These are phyloP conservation scores for Lentinus brumalis DNA, from an alignment of 768 basidiomycete species.

Conservation along the genomic window DNA sequence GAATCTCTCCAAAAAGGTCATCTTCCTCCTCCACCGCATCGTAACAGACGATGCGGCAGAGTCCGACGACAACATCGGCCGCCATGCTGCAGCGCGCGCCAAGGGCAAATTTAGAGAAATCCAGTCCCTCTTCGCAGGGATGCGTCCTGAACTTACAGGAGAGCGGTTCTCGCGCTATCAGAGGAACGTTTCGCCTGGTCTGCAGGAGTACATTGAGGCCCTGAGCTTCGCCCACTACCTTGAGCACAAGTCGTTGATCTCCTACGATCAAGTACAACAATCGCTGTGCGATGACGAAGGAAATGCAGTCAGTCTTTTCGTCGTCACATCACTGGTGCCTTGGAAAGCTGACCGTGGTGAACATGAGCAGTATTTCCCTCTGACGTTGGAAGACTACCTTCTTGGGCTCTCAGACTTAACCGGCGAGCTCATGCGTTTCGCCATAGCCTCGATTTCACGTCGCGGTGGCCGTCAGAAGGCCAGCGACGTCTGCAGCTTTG, in stretches of 20 bases:
- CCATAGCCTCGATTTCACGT: slow-evolving; percentile 78
- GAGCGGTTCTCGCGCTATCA: slow-evolving; percentile 81
- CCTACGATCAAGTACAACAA: slow-evolving; percentile 66
- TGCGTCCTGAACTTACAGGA: slow-evolving; percentile 63
- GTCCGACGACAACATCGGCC: slow-evolving; percentile 32
- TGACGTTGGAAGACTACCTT: slow-evolving; percentile 83
- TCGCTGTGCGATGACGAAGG: slow-evolving; percentile 64
- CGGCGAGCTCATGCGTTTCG: slow-evolving; percentile 95
- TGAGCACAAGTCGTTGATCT: slow-evolving; percentile 65
- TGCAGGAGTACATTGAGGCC: slow-evolving; percentile 97
- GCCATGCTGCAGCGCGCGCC: slow-evolving; percentile 51
- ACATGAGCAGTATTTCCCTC: slow-evolving; percentile 64
- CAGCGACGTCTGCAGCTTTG: slow-evolving; percentile 65
- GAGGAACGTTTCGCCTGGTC: slow-evolving; percentile 70
- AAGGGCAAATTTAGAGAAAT: slow-evolving; percentile 69
- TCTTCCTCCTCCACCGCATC: slow-evolving; percentile 88
- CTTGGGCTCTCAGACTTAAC: slow-evolving; percentile 93
- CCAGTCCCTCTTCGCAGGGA: slow-evolving; percentile 57
- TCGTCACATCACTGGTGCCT: neutral
- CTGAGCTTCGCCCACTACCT: slow-evolving; percentile 88
- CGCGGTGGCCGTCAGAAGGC: slow-evolving; percentile 68
- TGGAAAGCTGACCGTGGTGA: neutral
- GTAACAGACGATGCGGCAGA: slow-evolving; percentile 43
- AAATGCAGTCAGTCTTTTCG: slow-evolving; percentile 51
- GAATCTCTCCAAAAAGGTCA: slow-evolving; percentile 88